Evolutionary conservation across 768 basidiomycete species (phyloP), one percentile per base, ranked within the genome.

Genomic region (Calocera cornea): DNA sequence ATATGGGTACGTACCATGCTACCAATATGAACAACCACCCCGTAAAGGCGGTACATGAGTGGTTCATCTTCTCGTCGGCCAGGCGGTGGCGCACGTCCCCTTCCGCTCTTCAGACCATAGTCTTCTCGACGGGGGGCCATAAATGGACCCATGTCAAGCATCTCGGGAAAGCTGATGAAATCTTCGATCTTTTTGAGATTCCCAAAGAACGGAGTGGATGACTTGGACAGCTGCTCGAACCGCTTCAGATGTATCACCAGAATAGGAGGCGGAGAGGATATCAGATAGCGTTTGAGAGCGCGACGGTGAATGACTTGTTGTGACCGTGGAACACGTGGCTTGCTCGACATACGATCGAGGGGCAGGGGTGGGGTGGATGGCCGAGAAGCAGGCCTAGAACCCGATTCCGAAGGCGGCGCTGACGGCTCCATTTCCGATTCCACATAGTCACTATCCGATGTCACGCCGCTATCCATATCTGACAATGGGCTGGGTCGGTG

Each of bases 221-320:
- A 71, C 77, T 87, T 88, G 41, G 81, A 79, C 8, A 87, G 81
- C 73, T 95, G 93, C 77, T 95, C 92, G 78, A 98, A 98, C 54
- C 95, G 84, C 78, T 97, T 97, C 64, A 97, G 83, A 72, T 97
- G 95, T 68, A 97, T 84, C 64, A 95, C 90, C 67, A 97, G 84
- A 34, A 97, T 83, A 0, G 93, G 91, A 0, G 95, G 95, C 1
- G 89, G 87, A 0, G 81, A 82, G 17, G 87, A 84, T 75, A 98
- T 90, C 68, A 98, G 86, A 77, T 97, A 98, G 14, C 95, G 89
- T 77, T 98, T 98, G 79, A 92, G 93, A 2, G 92, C 92, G 1
- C 90, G 82, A 1, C 91, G 85, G 77, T 89, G 82, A 60, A 95
- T 81, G 64, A 86, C 86, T 36, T 89, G 90, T 68, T 82, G 80